These are phyloP conservation scores for Urtica urens DNA, from an alignment of 306 rosid genomes.

Conservation along the genomic window DNA sequence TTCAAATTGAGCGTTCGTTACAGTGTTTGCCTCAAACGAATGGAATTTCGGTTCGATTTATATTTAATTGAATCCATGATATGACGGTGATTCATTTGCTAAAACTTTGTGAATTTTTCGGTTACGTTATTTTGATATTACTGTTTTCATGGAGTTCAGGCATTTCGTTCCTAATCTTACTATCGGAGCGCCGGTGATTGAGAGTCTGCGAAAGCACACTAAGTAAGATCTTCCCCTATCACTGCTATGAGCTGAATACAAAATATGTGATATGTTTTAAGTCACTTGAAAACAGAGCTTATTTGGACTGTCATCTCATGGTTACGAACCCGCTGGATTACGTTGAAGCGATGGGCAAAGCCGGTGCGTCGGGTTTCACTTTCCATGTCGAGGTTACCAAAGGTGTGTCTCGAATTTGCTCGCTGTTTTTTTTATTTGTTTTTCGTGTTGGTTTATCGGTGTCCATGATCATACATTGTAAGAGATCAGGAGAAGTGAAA, in stretches of 20 bases:
- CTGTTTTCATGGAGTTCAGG: no score
- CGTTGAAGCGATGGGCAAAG: constrained; percentile 71
- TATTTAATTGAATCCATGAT: neutral
- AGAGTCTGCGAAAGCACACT: constrained; percentile 91
- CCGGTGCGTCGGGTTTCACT: constrained; percentile 96
- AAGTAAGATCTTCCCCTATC: constrained; percentile 48
- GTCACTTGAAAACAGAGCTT: constrained; percentile 53
- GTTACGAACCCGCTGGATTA: constrained; percentile 89
- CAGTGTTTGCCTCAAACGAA: constrained; percentile 20
- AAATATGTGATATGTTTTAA: constrained; percentile 1
- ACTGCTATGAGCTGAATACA: no score
- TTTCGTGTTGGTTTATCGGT: no score
- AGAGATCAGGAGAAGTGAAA: no score
- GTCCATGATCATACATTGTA: no score
- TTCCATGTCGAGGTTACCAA: constrained; percentile 79
- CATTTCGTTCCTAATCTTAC: constrained; percentile 94
- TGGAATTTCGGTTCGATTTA: constrained; percentile 21
- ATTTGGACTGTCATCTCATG: constrained; percentile 97
- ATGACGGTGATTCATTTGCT: neutral
- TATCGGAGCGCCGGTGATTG: constrained; percentile 84
- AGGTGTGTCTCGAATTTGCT: constrained; percentile 52
- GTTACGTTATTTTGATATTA: no score
- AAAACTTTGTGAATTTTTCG: no score
- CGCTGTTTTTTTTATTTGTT: neutral
- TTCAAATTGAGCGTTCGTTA: no score